These are phyloP conservation scores for Kwoniella sp. DNA, from an alignment of 768 basidiomycete genomes.

Conservation along the genomic window DNA sequence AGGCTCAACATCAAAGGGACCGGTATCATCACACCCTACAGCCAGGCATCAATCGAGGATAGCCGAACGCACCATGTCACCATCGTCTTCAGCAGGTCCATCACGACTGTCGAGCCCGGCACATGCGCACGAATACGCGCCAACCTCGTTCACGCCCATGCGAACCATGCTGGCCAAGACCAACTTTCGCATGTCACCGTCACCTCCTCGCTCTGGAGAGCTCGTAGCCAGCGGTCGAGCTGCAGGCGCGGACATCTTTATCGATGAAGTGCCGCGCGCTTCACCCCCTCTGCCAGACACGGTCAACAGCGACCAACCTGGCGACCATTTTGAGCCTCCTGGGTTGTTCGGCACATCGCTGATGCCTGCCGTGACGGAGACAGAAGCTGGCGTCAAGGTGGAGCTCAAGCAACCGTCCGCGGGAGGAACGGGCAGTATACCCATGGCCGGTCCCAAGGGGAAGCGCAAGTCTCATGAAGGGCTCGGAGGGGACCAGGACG, in stretches of 20 bases:
- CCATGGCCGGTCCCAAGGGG: too few species aligned
- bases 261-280: slow-evolving; percentile 11
- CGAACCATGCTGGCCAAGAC: slow-evolving; percentile 2
- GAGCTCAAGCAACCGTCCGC: slow-evolving; percentile 10
- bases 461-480: too few species aligned
- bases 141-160: slow-evolving; percentile 14
- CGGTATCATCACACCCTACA: too few species aligned
- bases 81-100: not conserved
- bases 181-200: not conserved
- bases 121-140: not conserved
- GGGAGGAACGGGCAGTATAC: too few species aligned
- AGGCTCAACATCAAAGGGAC: too few species aligned
- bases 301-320: not conserved
- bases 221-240: not conserved
- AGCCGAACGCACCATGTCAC: not conserved
- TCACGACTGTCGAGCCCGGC: slow-evolving; percentile 1
- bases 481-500: not conserved
- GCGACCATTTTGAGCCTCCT: slow-evolving; percentile 18
- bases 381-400: not conserved
- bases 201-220: not conserved
- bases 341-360: slow-evolving; percentile 13
- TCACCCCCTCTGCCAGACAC: slow-evolving; percentile 1
- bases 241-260: slow-evolving; percentile 6
- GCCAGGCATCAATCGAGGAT: too few species aligned
- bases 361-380: slow-evolving; percentile 6